Evolutionary conservation across 1,284 basidiomycete genomes (phyloP).

Genomic region (Cutaneotrichosporon arboriforme): DNA sequence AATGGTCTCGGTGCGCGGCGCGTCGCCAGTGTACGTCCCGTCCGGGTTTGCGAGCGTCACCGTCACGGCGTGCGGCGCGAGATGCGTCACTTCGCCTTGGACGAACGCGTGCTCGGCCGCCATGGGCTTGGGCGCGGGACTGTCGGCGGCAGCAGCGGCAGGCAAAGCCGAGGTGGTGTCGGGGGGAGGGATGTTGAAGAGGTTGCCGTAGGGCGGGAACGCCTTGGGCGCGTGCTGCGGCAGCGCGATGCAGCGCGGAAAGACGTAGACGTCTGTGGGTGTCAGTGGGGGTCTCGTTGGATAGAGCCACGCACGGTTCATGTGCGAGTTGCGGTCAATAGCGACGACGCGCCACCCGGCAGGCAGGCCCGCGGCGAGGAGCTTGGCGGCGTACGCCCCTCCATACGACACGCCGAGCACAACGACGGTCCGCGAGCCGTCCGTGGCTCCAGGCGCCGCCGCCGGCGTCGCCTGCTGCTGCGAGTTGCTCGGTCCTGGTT

Average conservation of each 20-base stretch:
- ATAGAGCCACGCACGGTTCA: conserved; percentile 36
- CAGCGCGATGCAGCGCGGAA: conserved; percentile 50
- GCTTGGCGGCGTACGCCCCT: conserved; percentile 55
- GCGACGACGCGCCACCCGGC: conserved; percentile 61
- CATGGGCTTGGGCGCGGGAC: conserved; percentile 4
- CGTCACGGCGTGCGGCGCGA: conserved; percentile 52
- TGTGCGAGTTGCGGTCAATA: conserved; percentile 64
- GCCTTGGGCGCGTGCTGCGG: conserved; percentile 50
- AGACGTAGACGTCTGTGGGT: conserved; percentile 50
- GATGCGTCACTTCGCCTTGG: conserved; percentile 53
- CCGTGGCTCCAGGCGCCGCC: too few relatives aligned
- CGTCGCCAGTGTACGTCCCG: conserved; percentile 9
- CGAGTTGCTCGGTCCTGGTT: too few relatives aligned
- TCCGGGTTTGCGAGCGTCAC: conserved; percentile 38
- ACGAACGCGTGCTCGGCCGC: conserved; percentile 41
- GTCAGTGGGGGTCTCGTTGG: background rate
- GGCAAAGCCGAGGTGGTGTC: background rate
- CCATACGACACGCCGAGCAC: conserved; percentile 61
- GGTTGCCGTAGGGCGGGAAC: conserved; percentile 61
- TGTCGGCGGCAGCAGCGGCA: too few relatives aligned
- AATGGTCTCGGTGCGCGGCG: conserved; percentile 21
- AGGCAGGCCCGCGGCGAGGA: conserved; percentile 58
- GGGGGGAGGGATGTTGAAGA: conserved; percentile 37
- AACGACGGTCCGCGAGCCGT: conserved; percentile 50
- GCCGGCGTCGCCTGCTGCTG: too few relatives aligned